A percentile compares a stretch with the other conserved stretches of the same genome.
Conservation (phyloP, 2,329 filamentous ascomycete genomes). For the Byssothecium circinans region DNA sequence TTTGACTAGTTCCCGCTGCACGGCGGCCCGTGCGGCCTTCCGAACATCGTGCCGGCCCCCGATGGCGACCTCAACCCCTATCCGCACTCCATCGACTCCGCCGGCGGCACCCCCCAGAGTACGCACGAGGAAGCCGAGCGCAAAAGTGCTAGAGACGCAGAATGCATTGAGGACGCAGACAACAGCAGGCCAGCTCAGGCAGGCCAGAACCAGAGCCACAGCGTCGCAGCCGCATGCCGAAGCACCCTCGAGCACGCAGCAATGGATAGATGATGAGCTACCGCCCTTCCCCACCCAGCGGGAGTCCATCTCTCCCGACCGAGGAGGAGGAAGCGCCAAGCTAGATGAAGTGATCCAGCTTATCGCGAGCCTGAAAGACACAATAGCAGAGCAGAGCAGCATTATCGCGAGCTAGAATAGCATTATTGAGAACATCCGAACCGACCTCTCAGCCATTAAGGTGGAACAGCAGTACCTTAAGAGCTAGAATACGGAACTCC, state of each 20-base stretch:
- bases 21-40: conserved; percentile 7
- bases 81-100: conserved; percentile 9
- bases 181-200: conserved; percentile 4
- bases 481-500: conserved; percentile 4
- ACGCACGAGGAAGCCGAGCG: conserved; percentile 9
- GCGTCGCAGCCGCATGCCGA: conserved; percentile 6
- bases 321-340: not conserved
- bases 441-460: not conserved
- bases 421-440: conserved; percentile 2
- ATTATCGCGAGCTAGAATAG: conserved; percentile 4
- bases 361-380: conserved; percentile 10
- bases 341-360: conserved; percentile 7
- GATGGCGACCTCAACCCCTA: conserved; percentile 9
- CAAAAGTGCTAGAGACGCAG: conserved; percentile 7
- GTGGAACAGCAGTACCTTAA: conserved; percentile 9
- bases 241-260: conserved; percentile 5
- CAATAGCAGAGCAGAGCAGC: conserved; percentile 9
- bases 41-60: conserved; percentile 6
- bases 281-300: conserved; percentile 6
- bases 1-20: conserved; percentile 10
- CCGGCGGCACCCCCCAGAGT: conserved; percentile 2
- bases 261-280: conserved; percentile 8
- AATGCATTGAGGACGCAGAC: conserved; percentile 3
- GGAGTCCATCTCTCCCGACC: conserved; percentile 5
- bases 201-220: conserved; percentile 8